Base-by-base conservation (phyloP, 106 monocot genomes). In the Agapanthus africanus region DNA sequence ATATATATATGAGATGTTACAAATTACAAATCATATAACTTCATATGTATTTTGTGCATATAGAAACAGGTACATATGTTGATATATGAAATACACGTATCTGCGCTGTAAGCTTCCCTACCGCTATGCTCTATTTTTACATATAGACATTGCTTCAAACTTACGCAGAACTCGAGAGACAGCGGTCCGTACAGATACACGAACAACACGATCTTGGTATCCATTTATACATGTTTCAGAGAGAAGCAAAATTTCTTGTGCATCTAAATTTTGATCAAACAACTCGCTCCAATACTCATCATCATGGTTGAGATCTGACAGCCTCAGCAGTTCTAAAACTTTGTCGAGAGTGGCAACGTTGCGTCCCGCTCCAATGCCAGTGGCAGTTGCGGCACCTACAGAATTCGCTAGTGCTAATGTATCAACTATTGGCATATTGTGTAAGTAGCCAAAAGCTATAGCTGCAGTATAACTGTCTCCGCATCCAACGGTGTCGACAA, bases 401-500 rank as follows among this genome's bases (percentile, higher is more conserved):
- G 94, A 84, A 72, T 95, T 95, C 65, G 91, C 94, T 49, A 95
- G 85, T 26, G 68, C 67, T 18, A 91, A 25, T 38, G 83, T 88
- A 40, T 69, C 70, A 10, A 85, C 22, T 33, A 75, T 59, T 15
- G 82, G 79, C 79, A 91, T 66, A 19, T 78, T 54, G 35, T 79
- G 78, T 27, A 95, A 77, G 64, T 78, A 95, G 7, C 91, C 94
- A 70, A 81, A 88, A 40, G 79, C 94, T 70, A 91, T 70, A 1
- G 94, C 94, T 9, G 94, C 82, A 22, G 88, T 88, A 67, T 83
- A 95, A 54, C 94, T 95, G 65, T 95, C 94, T 69, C 91, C 94
- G 61, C 94, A 95, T 5, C 91, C 94, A 51, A 95, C 94, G 19
- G 91, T 95, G 71, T 95, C 94, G 1, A 91, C 77, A 10, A 91